These are phyloP conservation scores for Saposhnikovia divaricata DNA, from an alignment of 129 eudicot genomes.

Conservation along the genomic window DNA sequence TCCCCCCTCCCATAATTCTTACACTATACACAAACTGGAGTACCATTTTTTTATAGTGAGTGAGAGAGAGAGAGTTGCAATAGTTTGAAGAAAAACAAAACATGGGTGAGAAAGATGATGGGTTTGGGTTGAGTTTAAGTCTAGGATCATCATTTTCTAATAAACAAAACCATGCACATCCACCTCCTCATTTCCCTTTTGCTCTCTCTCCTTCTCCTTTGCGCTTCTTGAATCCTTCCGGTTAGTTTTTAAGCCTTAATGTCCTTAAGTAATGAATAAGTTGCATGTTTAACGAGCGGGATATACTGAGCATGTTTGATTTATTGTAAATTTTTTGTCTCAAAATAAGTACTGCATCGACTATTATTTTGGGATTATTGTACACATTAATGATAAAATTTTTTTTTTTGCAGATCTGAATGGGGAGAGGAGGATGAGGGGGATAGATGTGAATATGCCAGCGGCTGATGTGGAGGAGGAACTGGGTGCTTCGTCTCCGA, in stretches of 20 bases:
- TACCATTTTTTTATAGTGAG: conserved; percentile 21
- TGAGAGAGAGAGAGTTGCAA: conserved; percentile 6
- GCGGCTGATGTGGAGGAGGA: conserved; percentile 56
- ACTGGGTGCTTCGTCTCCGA: conserved; percentile 54
- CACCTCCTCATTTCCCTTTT: conserved; percentile 25
- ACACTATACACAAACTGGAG: not conserved
- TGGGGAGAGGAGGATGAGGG: conserved; percentile 37
- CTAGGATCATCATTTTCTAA: conserved; percentile 15
- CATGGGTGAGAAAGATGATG: conserved; percentile 53
- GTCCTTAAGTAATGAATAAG: not conserved
- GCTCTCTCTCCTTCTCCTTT: conserved; percentile 33
- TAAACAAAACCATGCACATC: not conserved
- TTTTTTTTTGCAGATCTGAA: conserved; percentile 42
- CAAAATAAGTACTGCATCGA: too few relatives aligned
- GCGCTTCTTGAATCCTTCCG: conserved; percentile 26
- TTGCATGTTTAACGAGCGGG: not conserved
- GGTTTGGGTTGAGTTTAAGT: conserved; percentile 54
- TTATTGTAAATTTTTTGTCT: not conserved
- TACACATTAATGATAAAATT: not conserved
- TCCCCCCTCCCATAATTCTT: not conserved
- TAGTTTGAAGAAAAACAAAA: not conserved
- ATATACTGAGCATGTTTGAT: not conserved
- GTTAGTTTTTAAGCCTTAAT: not conserved
- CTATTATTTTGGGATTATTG: not conserved
- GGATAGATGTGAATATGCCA: conserved; percentile 44